phyloP scores from a whole-genome alignment of 768 basidiomycete species.

The Tremella yokohamensis region DNA sequence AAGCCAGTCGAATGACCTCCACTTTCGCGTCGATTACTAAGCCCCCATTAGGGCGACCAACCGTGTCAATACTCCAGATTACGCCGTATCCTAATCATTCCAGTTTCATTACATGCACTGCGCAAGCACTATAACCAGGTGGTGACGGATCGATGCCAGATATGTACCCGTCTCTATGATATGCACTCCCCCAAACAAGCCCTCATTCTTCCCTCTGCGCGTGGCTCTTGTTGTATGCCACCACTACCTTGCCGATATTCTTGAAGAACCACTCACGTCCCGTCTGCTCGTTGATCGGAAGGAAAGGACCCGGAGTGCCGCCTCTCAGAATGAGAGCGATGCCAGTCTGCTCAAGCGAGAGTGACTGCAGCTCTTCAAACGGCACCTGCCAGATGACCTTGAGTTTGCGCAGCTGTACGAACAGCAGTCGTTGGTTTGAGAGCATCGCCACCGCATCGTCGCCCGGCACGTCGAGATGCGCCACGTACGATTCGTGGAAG shows the following conservation, averaged over 20 bases:
- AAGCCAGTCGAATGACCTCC: too few species aligned
- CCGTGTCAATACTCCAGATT: too few species aligned
- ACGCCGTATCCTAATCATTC: too few species aligned
- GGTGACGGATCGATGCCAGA: too few species aligned
- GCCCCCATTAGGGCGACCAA: too few species aligned
- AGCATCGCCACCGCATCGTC: slow-evolving; percentile 64
- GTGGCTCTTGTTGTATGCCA: slow-evolving; percentile 43
- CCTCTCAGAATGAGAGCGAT: slow-evolving; percentile 75
- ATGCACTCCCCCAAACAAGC: too few species aligned
- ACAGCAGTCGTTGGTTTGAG: slow-evolving; percentile 72
- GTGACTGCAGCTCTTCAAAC: slow-evolving; percentile 76
- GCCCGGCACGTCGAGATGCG: slow-evolving; percentile 79
- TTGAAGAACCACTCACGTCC: slow-evolving; percentile 53
- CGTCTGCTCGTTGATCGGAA: slow-evolving; percentile 51
- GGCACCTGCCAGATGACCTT: slow-evolving; percentile 88
- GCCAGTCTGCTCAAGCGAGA: slow-evolving; percentile 84
- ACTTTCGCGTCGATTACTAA: too few species aligned
- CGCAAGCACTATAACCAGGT: too few species aligned
- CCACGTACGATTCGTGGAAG: slow-evolving; percentile 78
- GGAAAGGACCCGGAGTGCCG: slow-evolving; percentile 53
- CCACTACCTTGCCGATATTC: slow-evolving; percentile 50
- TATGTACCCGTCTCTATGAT: too few species aligned
- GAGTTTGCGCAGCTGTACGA: slow-evolving; percentile 79
- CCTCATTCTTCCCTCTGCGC: slow-evolving; percentile 34
- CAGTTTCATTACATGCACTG: too few species aligned